phyloP scores from a whole-genome alignment of 2,329 filamentous ascomycete species.

The Epichloe sylvatica region DNA sequence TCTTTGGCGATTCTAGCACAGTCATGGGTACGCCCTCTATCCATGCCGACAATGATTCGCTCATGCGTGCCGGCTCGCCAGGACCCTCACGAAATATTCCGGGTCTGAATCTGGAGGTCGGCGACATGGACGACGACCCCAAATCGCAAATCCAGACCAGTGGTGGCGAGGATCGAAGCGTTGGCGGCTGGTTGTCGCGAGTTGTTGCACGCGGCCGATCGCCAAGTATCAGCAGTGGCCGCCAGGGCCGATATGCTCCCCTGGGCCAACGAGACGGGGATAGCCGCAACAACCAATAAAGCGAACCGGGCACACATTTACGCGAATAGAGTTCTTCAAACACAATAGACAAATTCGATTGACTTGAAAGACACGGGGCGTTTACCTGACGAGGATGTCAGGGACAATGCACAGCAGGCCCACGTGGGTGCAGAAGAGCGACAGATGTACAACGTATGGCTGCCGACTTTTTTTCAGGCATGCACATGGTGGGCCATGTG shows the following conservation, averaged over 20 bases:
- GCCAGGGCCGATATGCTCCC: slow-evolving; percentile 28
- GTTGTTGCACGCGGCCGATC: slow-evolving; percentile 26
- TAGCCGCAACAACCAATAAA: slow-evolving; percentile 14
- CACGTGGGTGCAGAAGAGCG: neutral
- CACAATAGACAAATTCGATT: too few relatives aligned
- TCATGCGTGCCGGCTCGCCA: slow-evolving; percentile 64
- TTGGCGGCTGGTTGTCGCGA: slow-evolving; percentile 36
- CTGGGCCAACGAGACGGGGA: slow-evolving; percentile 28
- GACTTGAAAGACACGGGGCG: too few relatives aligned
- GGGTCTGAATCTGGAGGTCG: slow-evolving; percentile 64
- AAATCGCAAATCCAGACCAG: slow-evolving; percentile 26
- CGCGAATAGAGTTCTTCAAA: slow-evolving; percentile 12
- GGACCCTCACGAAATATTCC: slow-evolving; percentile 59
- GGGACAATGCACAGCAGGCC: neutral
- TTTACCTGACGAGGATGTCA: too few relatives aligned
- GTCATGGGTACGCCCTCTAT: slow-evolving; percentile 64
- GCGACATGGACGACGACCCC: slow-evolving; percentile 40
- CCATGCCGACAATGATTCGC: slow-evolving; percentile 61
- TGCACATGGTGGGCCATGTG: neutral
- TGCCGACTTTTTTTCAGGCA: too few relatives aligned
- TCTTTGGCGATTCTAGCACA: slow-evolving; percentile 89
- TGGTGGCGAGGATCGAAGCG: slow-evolving; percentile 25
- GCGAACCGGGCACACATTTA: slow-evolving; percentile 9
- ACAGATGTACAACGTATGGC: neutral
- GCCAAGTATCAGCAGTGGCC: slow-evolving; percentile 22